phyloP scores from a whole-genome alignment of 78 protist genomes.

The Dictyostelium brefeldianum region DNA sequence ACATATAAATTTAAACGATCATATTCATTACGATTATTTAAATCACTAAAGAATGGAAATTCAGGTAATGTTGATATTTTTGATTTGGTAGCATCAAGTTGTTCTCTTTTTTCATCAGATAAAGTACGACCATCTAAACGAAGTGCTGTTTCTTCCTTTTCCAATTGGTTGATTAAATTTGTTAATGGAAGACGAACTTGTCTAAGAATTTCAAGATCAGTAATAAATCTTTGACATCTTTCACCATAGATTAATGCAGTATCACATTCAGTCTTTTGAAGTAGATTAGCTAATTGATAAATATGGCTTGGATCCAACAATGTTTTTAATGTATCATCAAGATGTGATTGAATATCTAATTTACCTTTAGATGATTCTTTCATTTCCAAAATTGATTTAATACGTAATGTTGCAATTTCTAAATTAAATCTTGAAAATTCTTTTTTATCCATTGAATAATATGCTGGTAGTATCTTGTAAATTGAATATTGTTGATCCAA shows the following conservation, averaged over 20 bases:
- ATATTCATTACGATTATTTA: slow-evolving; percentile 45
- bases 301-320: slow-evolving; percentile 59
- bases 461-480: background rate
- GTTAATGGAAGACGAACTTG: slow-evolving; percentile 52
- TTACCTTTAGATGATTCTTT: slow-evolving; percentile 24
- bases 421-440: slow-evolving; percentile 2
- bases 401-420: slow-evolving; percentile 18
- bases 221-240: slow-evolving; percentile 64
- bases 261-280: slow-evolving; percentile 28
- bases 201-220: slow-evolving; percentile 43
- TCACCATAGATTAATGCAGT: slow-evolving; percentile 56
- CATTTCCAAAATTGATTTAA: slow-evolving; percentile 53
- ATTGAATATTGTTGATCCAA: background rate
- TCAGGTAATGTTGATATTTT: slow-evolving; percentile 42
- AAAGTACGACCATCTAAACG: slow-evolving; percentile 42
- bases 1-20: slow-evolving; percentile 45
- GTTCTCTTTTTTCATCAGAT: background rate
- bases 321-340: slow-evolving; percentile 43
- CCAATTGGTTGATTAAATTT: background rate
- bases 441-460: background rate
- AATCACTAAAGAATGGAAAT: slow-evolving; percentile 45
- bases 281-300: slow-evolving; percentile 25
- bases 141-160: background rate
- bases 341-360: slow-evolving; percentile 3
- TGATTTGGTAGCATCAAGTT: background rate